Conservation (phyloP, 495 filamentous ascomycete genomes). For the Hypoxylon perforatum region DNA sequence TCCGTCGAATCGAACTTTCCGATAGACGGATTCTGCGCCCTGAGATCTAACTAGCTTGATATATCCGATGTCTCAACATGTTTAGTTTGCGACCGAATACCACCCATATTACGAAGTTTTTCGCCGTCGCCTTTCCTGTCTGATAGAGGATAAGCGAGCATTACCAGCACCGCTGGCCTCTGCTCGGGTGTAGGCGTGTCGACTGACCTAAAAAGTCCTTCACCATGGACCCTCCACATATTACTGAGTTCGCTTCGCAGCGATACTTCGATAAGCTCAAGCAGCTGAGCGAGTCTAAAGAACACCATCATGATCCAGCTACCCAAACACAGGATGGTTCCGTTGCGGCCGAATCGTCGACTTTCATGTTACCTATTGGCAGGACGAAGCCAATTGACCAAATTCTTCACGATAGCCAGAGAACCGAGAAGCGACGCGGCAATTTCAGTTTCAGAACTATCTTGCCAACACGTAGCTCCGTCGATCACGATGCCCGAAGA, state of each 20-base stretch:
- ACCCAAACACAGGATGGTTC: constrained; percentile 35
- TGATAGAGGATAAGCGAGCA: constrained; percentile 51
- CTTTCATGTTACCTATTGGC: constrained; percentile 57
- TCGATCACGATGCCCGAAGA: constrained; percentile 43
- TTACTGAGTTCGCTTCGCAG: constrained; percentile 68
- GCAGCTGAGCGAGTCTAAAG: constrained; percentile 47
- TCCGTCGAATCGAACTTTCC: constrained; percentile 17
- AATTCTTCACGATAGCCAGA: constrained; percentile 36
- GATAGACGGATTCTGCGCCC: constrained; percentile 16
- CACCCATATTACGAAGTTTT: constrained; percentile 45
- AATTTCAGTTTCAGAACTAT: constrained; percentile 45
- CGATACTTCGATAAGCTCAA: constrained; percentile 64
- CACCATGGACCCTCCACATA: constrained; percentile 64
- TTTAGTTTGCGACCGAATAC: constrained; percentile 52
- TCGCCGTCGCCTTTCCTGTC: constrained; percentile 46
- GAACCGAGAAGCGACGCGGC: constrained; percentile 49
- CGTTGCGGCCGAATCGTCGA: constrained; percentile 37
- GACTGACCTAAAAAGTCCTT: constrained; percentile 26
- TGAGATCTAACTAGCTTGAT: constrained; percentile 16
- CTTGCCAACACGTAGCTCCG: constrained; percentile 43
- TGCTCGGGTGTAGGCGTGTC: constrained; percentile 38
- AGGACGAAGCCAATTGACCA: constrained; percentile 45
- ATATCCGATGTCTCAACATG: constrained; percentile 58
- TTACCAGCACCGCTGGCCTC: constrained; percentile 40
- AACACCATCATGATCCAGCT: constrained; percentile 42